Base-by-base conservation (phyloP, 148 eudicot genomes). In the Fagopyrum homotropicum region DNA sequence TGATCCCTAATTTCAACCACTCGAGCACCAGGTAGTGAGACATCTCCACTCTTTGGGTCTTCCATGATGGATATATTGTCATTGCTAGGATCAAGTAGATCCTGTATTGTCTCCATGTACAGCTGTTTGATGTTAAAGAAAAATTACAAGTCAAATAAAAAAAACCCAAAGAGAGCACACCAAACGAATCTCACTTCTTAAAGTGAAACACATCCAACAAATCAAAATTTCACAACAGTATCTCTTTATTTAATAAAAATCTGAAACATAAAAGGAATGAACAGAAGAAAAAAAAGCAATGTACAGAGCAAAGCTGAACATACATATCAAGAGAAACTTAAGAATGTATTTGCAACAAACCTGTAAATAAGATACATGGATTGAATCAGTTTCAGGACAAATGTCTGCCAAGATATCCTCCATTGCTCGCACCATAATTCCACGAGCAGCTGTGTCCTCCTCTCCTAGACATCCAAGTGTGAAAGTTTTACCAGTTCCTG, bases 391-490 rank as follows among this genome's bases (percentile, higher is more conserved):
- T 80, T 87, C 93, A 22, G 75, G 83, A 68, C 81, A 85, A 54
- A 92, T 82, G 75, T 86, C 87, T 9, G 89, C 81, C 61, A 93
- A 83, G 72, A 93, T 93, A 79, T 93, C 96, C 82, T 93, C 98
- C 96, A 90, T 83, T 70, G 98, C 98, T 70, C 98, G 98, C 77
- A 90, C 89, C 96, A 93, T 93, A 74, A 93, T 93, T 77, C 98
- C 98, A 72, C 98, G 91, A 79, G 87, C 93, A 64, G 98, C 83
- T 5, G 90, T 86, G 72, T 93, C 98, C 78, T 89, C 91, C 75
- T 93, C 96, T 40, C 98, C 98, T 51, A 93, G 91, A 77, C 83
- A 84, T 74, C 98, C 98, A 71, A 93, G 83, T 46, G 98, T 90
- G 80, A 87, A 93, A 72, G 98, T 90, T 85, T 93, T 93, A 14